Evolutionary conservation across 2,329 filamentous ascomycete species (phyloP).

Genomic region (Grosmannia huntii): DNA sequence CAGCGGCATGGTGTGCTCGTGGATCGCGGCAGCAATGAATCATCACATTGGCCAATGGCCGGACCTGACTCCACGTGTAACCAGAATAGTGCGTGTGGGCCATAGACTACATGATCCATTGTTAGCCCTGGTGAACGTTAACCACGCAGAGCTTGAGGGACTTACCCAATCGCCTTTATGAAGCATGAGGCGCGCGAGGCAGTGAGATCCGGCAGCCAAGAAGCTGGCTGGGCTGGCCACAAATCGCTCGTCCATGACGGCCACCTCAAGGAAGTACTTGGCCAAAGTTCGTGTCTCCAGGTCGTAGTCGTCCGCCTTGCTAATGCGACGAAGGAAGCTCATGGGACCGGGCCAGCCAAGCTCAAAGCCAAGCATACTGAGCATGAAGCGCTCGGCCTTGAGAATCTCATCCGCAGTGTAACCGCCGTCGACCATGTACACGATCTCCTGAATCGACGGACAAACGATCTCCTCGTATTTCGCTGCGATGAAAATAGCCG

Average conservation of each 20-base stretch:
- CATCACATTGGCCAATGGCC: constrained; percentile 63
- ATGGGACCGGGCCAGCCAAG: constrained; percentile 97
- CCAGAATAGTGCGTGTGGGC: constrained; percentile 86
- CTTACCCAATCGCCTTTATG: constrained; percentile 85
- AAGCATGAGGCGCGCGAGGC: constrained; percentile 76
- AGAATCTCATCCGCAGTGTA: constrained; percentile 87
- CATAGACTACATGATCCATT: constrained; percentile 42
- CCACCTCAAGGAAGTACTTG: constrained; percentile 95
- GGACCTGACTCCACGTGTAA: constrained; percentile 78
- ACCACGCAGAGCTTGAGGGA: constrained; percentile 5
- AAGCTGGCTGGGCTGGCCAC: constrained; percentile 86
- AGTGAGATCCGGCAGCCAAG: constrained; percentile 82
- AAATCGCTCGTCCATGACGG: constrained; percentile 96
- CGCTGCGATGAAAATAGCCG: constrained; percentile 86
- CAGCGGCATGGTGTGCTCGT: constrained; percentile 67
- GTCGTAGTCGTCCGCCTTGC: constrained; percentile 97
- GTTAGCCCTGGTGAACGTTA: constrained; percentile 12
- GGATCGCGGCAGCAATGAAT: constrained; percentile 79
- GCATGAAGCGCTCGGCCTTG: constrained; percentile 96
- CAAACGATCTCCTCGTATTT: constrained; percentile 99
- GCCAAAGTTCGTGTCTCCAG: constrained; percentile 87
- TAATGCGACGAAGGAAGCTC: constrained; percentile 93
- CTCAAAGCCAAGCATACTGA: constrained; percentile 90
- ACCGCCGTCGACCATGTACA: constrained; percentile 94
- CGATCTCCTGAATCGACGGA: constrained; percentile 86